Percentiles rank a stretch among this genome's conserved stretches.
Evolutionary conservation across 352 stramenopile species (phyloP).

Genomic region (Pythium vanterpoolii): DNA sequence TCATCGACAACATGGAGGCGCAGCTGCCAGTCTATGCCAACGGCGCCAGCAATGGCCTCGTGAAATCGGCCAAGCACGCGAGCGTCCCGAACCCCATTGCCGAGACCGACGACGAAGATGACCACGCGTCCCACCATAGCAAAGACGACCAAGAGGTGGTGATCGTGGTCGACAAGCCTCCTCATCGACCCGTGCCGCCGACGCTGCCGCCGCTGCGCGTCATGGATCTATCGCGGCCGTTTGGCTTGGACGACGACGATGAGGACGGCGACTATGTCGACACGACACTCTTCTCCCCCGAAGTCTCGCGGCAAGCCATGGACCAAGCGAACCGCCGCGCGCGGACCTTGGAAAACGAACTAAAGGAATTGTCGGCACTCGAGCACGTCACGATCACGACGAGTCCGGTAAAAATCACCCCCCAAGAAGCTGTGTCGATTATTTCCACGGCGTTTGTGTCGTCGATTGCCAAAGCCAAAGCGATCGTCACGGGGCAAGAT

Average conservation of each 20-base stretch:
- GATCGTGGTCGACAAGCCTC: slow-evolving; percentile 43
- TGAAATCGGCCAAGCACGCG: slow-evolving; percentile 24
- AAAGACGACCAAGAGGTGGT: slow-evolving; percentile 33
- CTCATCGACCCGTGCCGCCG: slow-evolving; percentile 26
- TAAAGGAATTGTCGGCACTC: slow-evolving; percentile 65
- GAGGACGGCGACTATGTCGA: slow-evolving; percentile 64
- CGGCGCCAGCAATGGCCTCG: too few relatives aligned
- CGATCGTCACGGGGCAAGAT: slow-evolving; percentile 49
- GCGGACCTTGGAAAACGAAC: slow-evolving; percentile 63
- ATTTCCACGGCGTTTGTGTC: slow-evolving; percentile 57
- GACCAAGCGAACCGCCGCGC: slow-evolving; percentile 79
- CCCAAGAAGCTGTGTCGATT: slow-evolving; percentile 54
- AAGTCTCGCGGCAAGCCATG: slow-evolving; percentile 78
- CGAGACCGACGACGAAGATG: slow-evolving; percentile 26
- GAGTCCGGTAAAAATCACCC: slow-evolving; percentile 45
- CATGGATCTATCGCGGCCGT: slow-evolving; percentile 24
- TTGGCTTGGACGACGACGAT: slow-evolving; percentile 27
- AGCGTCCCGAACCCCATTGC: slow-evolving; percentile 18
- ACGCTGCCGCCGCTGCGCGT: slow-evolving; percentile 44
- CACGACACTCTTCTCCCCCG: slow-evolving; percentile 73
- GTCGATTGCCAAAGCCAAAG: slow-evolving; percentile 59
- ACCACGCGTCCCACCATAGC: too few relatives aligned
- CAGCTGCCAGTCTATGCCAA: slow-evolving; percentile 33
- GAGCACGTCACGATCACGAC: slow-evolving; percentile 25
- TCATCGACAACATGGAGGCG: slow-evolving; percentile 49